phyloP scores from a whole-genome alignment of 2,329 filamentous ascomycete genomes.

The Diaporthe ilicicola region DNA sequence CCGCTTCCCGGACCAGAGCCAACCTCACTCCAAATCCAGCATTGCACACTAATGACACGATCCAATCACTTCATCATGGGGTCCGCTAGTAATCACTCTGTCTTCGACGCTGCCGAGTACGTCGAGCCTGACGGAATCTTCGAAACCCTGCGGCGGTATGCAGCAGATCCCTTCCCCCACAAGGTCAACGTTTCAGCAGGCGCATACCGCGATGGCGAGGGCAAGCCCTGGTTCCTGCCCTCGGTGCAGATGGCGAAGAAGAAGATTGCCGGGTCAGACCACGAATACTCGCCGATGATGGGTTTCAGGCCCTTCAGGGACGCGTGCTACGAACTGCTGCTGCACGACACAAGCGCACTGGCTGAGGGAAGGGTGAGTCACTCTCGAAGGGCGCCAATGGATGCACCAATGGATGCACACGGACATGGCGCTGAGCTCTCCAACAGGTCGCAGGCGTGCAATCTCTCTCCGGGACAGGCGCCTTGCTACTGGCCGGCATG shows the following conservation, averaged over 20 bases:
- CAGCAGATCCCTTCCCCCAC: slow-evolving; percentile 39
- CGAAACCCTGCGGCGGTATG: slow-evolving; percentile 37
- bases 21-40: not conserved
- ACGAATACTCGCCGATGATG: slow-evolving; percentile 50
- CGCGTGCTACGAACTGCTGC: slow-evolving; percentile 43
- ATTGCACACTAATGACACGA: not conserved
- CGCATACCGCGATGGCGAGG: slow-evolving; percentile 49
- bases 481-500: slow-evolving; percentile 46
- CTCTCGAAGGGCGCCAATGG: not conserved
- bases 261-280: slow-evolving; percentile 36
- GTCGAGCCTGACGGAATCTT: slow-evolving; percentile 33
- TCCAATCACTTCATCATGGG: slow-evolving; percentile 18
- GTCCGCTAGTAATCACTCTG: slow-evolving; percentile 20
- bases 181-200: slow-evolving; percentile 52
- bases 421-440: not conserved
- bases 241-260: slow-evolving; percentile 43
- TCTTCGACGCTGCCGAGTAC: slow-evolving; percentile 29
- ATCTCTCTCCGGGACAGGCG: slow-evolving; percentile 51
- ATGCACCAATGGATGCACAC: not conserved
- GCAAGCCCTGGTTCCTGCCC: slow-evolving; percentile 49
- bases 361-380: slow-evolving; percentile 42
- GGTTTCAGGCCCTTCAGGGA: slow-evolving; percentile 45
- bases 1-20: not conserved
- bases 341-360: slow-evolving; percentile 39
- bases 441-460: slow-evolving; percentile 39